Evolutionary conservation across 768 basidiomycete genomes (phyloP).

Genomic region (Lentinula guzmanii): DNA sequence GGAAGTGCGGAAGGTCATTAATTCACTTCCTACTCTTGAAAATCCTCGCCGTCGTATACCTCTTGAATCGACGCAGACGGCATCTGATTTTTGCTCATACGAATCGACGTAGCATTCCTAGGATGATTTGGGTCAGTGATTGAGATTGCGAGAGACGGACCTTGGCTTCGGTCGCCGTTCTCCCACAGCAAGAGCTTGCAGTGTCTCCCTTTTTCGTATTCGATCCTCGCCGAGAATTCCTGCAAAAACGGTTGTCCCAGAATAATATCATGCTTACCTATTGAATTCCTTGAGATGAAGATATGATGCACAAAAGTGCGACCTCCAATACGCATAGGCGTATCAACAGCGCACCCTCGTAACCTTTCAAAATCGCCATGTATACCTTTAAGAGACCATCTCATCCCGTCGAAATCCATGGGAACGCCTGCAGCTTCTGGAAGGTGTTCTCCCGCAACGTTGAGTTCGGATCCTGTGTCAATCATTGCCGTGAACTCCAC

Average conservation of each 20-base stretch:
- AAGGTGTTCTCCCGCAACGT: background rate
- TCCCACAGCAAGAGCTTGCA: conserved; percentile 1
- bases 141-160: background rate
- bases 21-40: background rate
- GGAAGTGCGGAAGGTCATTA: background rate
- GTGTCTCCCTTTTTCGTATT: conserved; percentile 5
- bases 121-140: background rate
- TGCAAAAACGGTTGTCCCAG: conserved; percentile 14
- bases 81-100: no score
- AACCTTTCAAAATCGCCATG: conserved; percentile 13
- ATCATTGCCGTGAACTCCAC: background rate
- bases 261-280: conserved; percentile 10
- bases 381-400: conserved; percentile 22
- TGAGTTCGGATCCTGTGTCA: conserved; percentile 6
- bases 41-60: background rate
- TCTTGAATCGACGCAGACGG: background rate
- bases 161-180: background rate
- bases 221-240: conserved; percentile 4
- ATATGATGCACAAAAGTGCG: conserved; percentile 21
- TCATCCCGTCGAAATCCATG: conserved; percentile 30
- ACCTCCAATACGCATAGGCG: conserved; percentile 11
- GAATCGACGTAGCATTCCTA: background rate
- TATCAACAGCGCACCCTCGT: no score
- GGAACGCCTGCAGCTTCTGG: conserved; percentile 25
- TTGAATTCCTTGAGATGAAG: conserved; percentile 17